Conservation (phyloP, 1,139 yeast species). For the Debaryomyces sp. region DNA sequence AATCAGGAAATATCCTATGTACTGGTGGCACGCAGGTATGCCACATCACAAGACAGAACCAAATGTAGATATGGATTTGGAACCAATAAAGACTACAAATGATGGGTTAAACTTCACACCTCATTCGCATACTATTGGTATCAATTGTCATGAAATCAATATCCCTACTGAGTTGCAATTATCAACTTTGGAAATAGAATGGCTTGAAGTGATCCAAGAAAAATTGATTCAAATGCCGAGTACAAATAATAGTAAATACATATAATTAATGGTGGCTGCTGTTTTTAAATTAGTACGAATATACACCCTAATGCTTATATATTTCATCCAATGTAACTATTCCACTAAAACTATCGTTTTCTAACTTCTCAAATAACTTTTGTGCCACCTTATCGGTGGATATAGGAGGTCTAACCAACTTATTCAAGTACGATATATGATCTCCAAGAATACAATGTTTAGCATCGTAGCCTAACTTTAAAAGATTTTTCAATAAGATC, state of each 20-base stretch:
- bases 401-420: conserved; percentile 61
- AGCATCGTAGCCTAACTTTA: conserved; percentile 41
- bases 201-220: conserved; percentile 27
- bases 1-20: conserved; percentile 55
- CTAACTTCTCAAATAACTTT: conserved; percentile 57
- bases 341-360: conserved; percentile 54
- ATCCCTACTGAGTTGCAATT: conserved; percentile 29
- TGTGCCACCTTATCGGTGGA: conserved; percentile 71
- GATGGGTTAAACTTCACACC: conserved; percentile 12
- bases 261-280: not conserved
- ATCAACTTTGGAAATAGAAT: conserved; percentile 29
- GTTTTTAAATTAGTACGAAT: not conserved
- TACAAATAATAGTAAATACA: not conserved
- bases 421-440: conserved; percentile 37
- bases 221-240: conserved; percentile 3
- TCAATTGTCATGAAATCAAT: conserved; percentile 20
- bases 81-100: conserved; percentile 3
- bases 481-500: conserved; percentile 27
- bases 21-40: conserved; percentile 61
- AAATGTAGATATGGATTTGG: conserved; percentile 8
- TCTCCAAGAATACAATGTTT: conserved; percentile 42
- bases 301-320: conserved; percentile 6
- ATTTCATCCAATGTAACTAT: conserved; percentile 61
- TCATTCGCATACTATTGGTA: conserved; percentile 17
- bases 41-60: conserved; percentile 2